Evolutionary conservation across 1,284 basidiomycete species (phyloP).

Genomic region (Moniliella sp.): DNA sequence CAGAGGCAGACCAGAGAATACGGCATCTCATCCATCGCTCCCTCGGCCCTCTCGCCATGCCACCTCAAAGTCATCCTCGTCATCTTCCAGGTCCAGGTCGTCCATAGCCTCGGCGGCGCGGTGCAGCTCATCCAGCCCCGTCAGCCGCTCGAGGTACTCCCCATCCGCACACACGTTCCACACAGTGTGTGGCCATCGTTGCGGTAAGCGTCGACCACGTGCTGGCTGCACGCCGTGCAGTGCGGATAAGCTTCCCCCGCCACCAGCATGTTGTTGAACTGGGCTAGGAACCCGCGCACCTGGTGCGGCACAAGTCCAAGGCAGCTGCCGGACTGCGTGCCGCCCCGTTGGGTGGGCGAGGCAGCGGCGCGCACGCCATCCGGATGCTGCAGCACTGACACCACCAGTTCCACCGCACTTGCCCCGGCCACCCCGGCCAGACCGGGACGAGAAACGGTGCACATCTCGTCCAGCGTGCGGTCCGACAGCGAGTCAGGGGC

Average conservation of each 20-base stretch:
- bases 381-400: conserved; percentile 62
- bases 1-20: too few species aligned
- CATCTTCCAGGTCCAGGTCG: too few species aligned
- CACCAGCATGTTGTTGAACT: conserved; percentile 63
- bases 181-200: conserved; percentile 53
- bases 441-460: conserved; percentile 89
- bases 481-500: conserved; percentile 70
- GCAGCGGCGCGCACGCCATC: conserved; percentile 27
- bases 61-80: too few species aligned
- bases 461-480: conserved; percentile 92
- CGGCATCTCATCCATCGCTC: too few species aligned
- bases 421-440: conserved; percentile 76
- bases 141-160: conserved; percentile 57
- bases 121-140: conserved; percentile 52
- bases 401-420: conserved; percentile 72
- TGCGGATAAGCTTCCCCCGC: conserved; percentile 63
- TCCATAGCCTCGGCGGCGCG: too few species aligned
- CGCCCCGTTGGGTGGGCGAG: neutral
- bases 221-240: conserved; percentile 58
- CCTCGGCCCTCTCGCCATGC: too few species aligned
- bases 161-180: conserved; percentile 58
- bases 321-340: conserved; percentile 33
- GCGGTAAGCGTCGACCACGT: conserved; percentile 23
- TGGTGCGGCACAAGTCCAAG: conserved; percentile 82
- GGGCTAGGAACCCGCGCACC: conserved; percentile 63